Evolutionary conservation across 2,329 filamentous ascomycete species (phyloP).

Genomic region (Davidsoniella virescens): DNA sequence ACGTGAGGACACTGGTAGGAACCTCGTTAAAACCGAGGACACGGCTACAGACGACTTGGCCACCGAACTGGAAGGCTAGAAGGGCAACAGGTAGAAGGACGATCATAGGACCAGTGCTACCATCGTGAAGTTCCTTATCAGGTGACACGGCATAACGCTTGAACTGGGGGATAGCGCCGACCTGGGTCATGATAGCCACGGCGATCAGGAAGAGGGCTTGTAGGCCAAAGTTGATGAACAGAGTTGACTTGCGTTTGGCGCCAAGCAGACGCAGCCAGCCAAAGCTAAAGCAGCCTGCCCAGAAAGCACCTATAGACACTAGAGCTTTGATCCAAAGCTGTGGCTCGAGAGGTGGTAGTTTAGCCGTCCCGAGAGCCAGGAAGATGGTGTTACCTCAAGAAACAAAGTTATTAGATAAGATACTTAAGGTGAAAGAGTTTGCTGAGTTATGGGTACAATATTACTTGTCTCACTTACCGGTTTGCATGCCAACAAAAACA

Average conservation of each 20-base stretch:
- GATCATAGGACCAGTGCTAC: conserved; percentile 21
- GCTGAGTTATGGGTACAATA: neutral
- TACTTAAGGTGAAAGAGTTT: neutral
- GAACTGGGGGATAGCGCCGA: conserved; percentile 26
- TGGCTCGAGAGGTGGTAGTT: conserved; percentile 32
- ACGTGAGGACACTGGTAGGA: conserved; percentile 39
- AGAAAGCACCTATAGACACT: conserved; percentile 36
- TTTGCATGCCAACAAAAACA: conserved; percentile 27
- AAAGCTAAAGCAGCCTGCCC: conserved; percentile 34
- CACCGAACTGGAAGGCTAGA: conserved; percentile 36
- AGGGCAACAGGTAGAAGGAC: conserved; percentile 29
- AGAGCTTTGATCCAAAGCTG: conserved; percentile 33
- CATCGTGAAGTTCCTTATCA: conserved; percentile 9
- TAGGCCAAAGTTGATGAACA: conserved; percentile 32
- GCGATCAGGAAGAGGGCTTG: conserved; percentile 35
- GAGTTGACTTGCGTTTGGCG: conserved; percentile 25
- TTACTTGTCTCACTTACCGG: conserved; percentile 14
- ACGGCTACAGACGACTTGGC: conserved; percentile 35
- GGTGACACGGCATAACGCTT: conserved; percentile 10
- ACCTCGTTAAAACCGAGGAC: conserved; percentile 35
- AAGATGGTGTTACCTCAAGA: conserved; percentile 42
- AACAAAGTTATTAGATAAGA: neutral
- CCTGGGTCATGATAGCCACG: conserved; percentile 35
- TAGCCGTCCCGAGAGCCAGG: conserved; percentile 40
- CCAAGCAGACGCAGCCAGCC: conserved; percentile 21